phyloP scores from a whole-genome alignment of 164 flowering plant genomes.

The Tinospora cordifolia region DNA sequence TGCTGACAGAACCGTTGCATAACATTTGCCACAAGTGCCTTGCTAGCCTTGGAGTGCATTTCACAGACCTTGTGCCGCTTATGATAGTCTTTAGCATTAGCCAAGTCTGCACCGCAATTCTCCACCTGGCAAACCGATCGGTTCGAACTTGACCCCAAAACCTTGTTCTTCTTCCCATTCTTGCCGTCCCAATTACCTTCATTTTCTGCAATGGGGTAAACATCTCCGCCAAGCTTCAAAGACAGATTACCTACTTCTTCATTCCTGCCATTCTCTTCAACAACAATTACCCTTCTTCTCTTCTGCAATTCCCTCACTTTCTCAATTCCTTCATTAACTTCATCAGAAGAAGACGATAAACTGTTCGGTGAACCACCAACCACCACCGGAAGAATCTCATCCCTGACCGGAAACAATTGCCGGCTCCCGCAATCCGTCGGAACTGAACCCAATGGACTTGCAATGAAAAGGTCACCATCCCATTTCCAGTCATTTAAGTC shows the following conservation, averaged over 20 bases:
- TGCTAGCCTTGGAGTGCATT: constrained; percentile 73
- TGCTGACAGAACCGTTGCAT: constrained; percentile 98
- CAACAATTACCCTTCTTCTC: constrained; percentile 42
- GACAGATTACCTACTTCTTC: constrained; percentile 46
- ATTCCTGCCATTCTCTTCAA: constrained; percentile 31
- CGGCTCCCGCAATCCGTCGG: constrained; percentile 29
- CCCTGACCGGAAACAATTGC: constrained; percentile 41
- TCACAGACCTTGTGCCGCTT: constrained; percentile 92
- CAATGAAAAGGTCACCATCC: constrained; percentile 80
- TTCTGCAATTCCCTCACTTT: constrained; percentile 47
- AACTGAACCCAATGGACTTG: constrained; percentile 41
- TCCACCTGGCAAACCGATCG: constrained; percentile 86
- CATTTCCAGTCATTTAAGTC: constrained; percentile 87
- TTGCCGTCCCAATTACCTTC: constrained; percentile 41
- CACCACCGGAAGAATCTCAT: constrained; percentile 17
- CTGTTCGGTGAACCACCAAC: constrained; percentile 19
- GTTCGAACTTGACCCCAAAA: constrained; percentile 31
- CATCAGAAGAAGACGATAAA: constrained; percentile 31
- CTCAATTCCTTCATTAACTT: constrained; percentile 17
- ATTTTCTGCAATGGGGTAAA: constrained; percentile 29
- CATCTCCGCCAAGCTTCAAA: constrained; percentile 68
- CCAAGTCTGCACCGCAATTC: constrained; percentile 67
- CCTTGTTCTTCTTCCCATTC: constrained; percentile 55
- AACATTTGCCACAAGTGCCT: constrained; percentile 63
- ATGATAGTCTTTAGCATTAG: constrained; percentile 78